These are phyloP conservation scores for Tolypocladium capitatum DNA, from an alignment of 2,329 filamentous ascomycete species.

Conservation along the genomic window DNA sequence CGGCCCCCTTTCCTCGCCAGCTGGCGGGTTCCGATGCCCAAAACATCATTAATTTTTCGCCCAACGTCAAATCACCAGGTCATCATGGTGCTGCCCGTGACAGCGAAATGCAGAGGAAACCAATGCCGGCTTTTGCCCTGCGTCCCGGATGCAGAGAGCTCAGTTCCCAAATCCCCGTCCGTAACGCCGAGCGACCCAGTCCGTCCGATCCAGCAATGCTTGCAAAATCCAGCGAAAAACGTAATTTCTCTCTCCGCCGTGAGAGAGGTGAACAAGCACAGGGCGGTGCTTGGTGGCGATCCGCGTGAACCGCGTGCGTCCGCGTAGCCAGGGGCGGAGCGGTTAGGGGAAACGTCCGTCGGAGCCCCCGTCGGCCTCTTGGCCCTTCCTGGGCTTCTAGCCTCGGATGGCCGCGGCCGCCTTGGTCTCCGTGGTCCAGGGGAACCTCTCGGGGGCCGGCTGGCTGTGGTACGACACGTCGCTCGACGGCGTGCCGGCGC, in stretches of 20 bases:
- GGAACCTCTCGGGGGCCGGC: conserved; percentile 30
- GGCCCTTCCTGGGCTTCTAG: conserved; percentile 10
- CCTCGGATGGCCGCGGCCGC: conserved; percentile 34
- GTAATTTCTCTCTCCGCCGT: neutral
- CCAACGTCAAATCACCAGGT: neutral
- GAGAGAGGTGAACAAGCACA: neutral
- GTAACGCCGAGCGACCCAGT: neutral
- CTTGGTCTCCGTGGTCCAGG: conserved; percentile 33
- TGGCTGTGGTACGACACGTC: conserved; percentile 26
- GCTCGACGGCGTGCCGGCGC: conserved; percentile 32
- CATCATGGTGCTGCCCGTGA: neutral
- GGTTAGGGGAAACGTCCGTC: neutral
- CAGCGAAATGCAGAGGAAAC: neutral
- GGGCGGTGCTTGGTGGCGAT: neutral
- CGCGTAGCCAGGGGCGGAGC: neutral
- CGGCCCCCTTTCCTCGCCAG: neutral
- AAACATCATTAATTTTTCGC: conserved; percentile 1
- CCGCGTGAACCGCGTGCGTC: neutral
- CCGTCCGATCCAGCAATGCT: neutral
- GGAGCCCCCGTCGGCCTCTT: neutral
- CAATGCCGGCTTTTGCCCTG: neutral
- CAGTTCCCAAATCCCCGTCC: neutral
- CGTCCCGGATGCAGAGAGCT: neutral
- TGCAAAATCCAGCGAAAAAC: neutral
- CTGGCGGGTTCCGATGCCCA: neutral